Conservation (phyloP, 164 flowering plant species). For the Tinospora cordifolia region DNA sequence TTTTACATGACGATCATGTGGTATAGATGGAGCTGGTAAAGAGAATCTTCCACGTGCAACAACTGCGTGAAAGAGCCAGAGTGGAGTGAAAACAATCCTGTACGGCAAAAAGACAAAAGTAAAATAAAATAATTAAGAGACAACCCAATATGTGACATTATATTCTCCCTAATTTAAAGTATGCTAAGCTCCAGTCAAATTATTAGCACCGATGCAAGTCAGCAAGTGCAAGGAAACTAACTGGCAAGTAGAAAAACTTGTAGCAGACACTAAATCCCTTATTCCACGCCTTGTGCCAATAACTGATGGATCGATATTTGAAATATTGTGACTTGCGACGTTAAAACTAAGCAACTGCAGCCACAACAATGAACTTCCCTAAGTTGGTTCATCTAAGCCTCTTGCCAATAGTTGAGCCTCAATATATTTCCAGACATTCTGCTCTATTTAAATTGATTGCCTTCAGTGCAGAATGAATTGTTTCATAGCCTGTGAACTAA, state of each 20-base stretch:
- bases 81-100: constrained; percentile 71
- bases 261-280: neutral
- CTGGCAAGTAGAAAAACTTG: neutral
- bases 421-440: no score
- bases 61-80: constrained; percentile 80
- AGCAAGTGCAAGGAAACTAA: neutral
- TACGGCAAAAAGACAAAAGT: constrained; percentile 14
- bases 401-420: no score
- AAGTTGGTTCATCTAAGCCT: no score
- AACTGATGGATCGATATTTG: neutral
- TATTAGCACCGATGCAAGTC: neutral
- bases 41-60: constrained; percentile 95
- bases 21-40: constrained; percentile 81
- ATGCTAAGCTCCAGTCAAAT: neutral
- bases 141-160: neutral
- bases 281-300: neutral
- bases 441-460: no score
- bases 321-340: neutral
- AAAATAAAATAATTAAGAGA: neutral
- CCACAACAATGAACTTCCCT: neutral
- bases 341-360: neutral
- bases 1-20: constrained; percentile 83
- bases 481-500: no score
- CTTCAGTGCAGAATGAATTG: no score
- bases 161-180: neutral